Conservation (phyloP, 768 basidiomycete species). For the Ramaria rubella region DNA sequence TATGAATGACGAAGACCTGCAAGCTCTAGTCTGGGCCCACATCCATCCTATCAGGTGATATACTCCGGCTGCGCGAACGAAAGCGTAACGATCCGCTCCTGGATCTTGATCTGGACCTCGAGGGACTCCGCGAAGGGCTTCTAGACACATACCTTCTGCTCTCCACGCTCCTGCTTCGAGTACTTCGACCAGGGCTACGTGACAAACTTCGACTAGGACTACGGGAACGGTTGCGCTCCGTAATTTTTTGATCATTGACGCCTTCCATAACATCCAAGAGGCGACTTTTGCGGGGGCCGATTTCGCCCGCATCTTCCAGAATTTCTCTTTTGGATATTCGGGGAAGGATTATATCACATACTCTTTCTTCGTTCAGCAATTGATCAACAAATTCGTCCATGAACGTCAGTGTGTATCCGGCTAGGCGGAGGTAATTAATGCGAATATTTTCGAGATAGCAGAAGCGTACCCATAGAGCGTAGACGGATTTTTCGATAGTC, state of each 20-base stretch:
- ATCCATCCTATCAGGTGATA: conserved; percentile 48
- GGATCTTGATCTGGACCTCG: conserved; percentile 12
- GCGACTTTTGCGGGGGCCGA: conserved; percentile 78
- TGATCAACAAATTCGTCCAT: conserved; percentile 91
- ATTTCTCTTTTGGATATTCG: conserved; percentile 78
- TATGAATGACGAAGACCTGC: background rate
- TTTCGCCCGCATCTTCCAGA: conserved; percentile 87
- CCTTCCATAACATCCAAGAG: conserved; percentile 87
- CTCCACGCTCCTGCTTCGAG: conserved; percentile 19
- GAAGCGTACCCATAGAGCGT: conserved; percentile 63
- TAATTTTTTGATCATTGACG: conserved; percentile 44
- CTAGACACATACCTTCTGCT: conserved; percentile 15
- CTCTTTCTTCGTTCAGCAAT: conserved; percentile 81
- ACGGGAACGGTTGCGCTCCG: conserved; percentile 24
- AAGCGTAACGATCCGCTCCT: conserved; percentile 11
- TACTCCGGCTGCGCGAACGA: conserved; percentile 53
- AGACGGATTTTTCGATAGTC: conserved; percentile 87
- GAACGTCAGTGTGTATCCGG: conserved; percentile 76
- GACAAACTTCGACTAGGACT: conserved; percentile 20
- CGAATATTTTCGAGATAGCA: background rate
- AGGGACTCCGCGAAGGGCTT: conserved; percentile 17
- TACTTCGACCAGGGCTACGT: conserved; percentile 18
- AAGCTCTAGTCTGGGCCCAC: conserved; percentile 15
- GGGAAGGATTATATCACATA: conserved; percentile 94
- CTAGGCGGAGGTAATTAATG: conserved; percentile 33